These are phyloP conservation scores for Neospora caninum DNA, from an alignment of 169 alveolate genomes.

Conservation along the genomic window DNA sequence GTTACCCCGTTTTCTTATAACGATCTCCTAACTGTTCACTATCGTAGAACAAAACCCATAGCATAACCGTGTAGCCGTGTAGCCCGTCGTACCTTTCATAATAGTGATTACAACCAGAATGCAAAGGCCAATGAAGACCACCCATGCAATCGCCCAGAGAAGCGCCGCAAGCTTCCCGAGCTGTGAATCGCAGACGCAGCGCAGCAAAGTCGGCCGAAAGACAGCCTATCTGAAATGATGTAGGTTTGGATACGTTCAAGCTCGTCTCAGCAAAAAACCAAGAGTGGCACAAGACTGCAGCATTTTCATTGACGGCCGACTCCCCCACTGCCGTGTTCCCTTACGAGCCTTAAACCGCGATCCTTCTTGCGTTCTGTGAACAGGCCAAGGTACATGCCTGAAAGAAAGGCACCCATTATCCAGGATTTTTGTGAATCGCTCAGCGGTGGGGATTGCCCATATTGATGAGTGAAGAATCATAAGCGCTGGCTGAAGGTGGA, in stretches of 20 bases:
- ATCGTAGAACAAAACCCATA: too few species aligned
- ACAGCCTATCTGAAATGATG: not conserved
- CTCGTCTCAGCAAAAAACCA: not conserved
- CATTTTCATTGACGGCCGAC: too few species aligned
- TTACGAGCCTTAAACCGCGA: not conserved
- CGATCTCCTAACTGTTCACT: too few species aligned
- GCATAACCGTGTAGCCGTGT: too few species aligned
- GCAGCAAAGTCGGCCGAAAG: not conserved
- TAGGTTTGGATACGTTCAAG: not conserved
- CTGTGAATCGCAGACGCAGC: not conserved
- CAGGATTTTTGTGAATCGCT: not conserved
- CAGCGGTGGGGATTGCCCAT: not conserved
- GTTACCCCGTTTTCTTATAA: too few species aligned
- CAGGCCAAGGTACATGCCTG: constrained; percentile 21
- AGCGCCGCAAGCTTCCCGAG: constrained; percentile 21
- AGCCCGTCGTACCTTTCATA: not conserved
- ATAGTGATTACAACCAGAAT: not conserved
- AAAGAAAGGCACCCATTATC: not conserved
- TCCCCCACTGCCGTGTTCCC: not conserved
- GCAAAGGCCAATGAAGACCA: not conserved
- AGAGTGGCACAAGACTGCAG: too few species aligned
- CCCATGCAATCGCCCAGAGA: constrained; percentile 24
- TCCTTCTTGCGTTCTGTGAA: not conserved
- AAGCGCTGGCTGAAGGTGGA: not conserved
- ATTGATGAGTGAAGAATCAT: not conserved